Evolutionary conservation across 2,329 filamentous ascomycete genomes (phyloP), one percentile per base, ranked within the genome.

Genomic region (Cladophialophora immunda): DNA sequence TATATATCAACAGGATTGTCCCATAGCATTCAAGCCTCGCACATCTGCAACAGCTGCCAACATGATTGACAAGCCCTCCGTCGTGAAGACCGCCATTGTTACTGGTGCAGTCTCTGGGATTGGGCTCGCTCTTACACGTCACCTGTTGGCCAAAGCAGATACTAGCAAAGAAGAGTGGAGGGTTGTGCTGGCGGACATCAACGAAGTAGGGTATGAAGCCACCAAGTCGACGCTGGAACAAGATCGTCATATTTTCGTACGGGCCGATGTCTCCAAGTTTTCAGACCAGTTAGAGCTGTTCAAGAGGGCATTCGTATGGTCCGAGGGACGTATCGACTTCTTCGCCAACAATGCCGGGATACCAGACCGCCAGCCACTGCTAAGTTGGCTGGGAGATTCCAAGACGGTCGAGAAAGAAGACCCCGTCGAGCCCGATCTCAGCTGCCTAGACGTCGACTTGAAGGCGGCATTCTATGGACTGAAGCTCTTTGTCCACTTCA

Each of bases 21-120:
- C 29, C 29, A 8, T 4, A 30, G 29, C 29, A 30, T 30, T 8
- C 4, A 30, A 30, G 29, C 29, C 8, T 30, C 29, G 4, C 6
- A 1, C 38, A 17, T 36, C 13, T 17, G n/a, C 22, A 27, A 27
- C 30, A 41, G 17, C 13, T 6, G 38, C 27, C 38, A 58, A 7
- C 8, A 58, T 58, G 38, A 32, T 41, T 47, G 56, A 29, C 38
- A 47, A 58, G 22, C 56, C 56, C 38, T 22, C 22, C 15, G 19
- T 22, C n/a, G 38, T 25, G 0, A 50, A 58, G 38, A 62, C 58
- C 25, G 64, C 64, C 19, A 9, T 76, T 30, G 76, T 75, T 4
- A 72, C 64, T 82, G 86, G 86, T 56, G 84, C 85, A 61, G 85
- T 84, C 0, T 87, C 85, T 1, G 87, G 87, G 11, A 89, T 89